Evolutionary conservation across 352 stramenopile genomes (phyloP), one percentile per base, ranked within the genome.

Genomic region (Pythium aristosporum): DNA sequence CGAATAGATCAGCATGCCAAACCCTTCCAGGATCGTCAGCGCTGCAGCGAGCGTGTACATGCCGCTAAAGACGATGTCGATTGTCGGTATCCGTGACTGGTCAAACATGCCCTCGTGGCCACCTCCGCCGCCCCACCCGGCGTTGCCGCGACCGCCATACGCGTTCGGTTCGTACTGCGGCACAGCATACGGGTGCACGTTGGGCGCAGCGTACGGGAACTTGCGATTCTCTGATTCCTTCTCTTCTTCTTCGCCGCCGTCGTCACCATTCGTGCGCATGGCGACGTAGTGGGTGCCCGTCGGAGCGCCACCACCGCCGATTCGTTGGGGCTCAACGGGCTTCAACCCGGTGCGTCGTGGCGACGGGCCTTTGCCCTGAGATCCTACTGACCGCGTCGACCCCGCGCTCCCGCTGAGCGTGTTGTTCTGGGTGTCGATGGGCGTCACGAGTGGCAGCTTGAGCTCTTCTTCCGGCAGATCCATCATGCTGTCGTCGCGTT

Each of bases 31-130:
- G 53, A 95, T 76, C 7, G 86, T 95, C 56, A 95, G 72, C 34
- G 82, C 82, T 0, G 86, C 85, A 5, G 85, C 82, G 36, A 95
- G 72, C 37, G 86, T 95, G 79, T 95, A 95, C 80, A 95, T 86
- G 50, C 86, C 86, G 49, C 84, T 92, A 43, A 95, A 88, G 23
- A 89, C 75, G 20, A 95, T 84, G 63, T 95, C 86, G 63, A 95
- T 83, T 20, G 70, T 86, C 50, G 76, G 75, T 52, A 71, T 72
- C 43, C 76, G 71, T 49, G 53, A 73, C 41, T 77, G 76, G 43
- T 87, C 78, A 23, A 77, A 76, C 42, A 63, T 44, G 16, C 76
- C 68, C 18, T 85, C 68, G 52, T 79, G 68, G 1, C 65, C 57
- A n/a, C 76, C 50, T 32, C 54, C 42, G 42, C 54, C 34, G 18